Evolutionary conservation across 2,329 filamentous ascomycete species (phyloP), one percentile per base, ranked within the genome.

Genomic region (Beauveria sp.): DNA sequence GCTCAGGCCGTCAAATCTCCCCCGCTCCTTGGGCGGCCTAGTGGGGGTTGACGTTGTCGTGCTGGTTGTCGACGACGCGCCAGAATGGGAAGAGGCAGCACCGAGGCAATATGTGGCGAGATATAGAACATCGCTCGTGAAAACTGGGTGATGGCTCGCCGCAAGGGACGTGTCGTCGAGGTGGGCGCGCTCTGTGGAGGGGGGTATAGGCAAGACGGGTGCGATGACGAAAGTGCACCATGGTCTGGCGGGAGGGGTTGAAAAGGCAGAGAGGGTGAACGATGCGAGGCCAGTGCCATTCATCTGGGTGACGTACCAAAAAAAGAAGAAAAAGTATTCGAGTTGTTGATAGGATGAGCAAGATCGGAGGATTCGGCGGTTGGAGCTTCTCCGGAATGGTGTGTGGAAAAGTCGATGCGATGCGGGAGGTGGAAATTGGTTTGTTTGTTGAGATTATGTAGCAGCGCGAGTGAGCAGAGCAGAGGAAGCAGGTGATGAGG

Each of bases 381-480:
- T 28, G 22, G 43, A 54, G 50, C 50, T 60, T 60, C 26, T 60
- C 30, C 58, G 58, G 55, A 20, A 26, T 46, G 58, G 50, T 54
- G 57, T 60, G 58, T 47, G 30, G 28, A 54, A 48, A 44, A 60
- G 58, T 37, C 30, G 58, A 54, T 41, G 58, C 50, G 34, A 37
- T 37, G 34, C 34, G 34, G 34, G 34, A 56, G 54, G 54, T 30
- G 58, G 58, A 60, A 55, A 55, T 55, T 60, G 58, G 28, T 60
- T 60, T 60, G 58, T 60, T 60, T 60, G 58, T 60, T 60, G 58
- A 22, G 58, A 60, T 48, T 60, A 59, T 59, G 58, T 60, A 60
- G 58, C 51, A 54, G 57, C 18, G 44, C 30, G 37, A 24, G 44
- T 24, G 43, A 56, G 54, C 43, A 37, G 24, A 34, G 37, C 8